A percentile compares a stretch with the other conserved stretches of the same genome.
Conservation (phyloP, 176 grass and related monocot species). For the Triticum timopheevii region DNA sequence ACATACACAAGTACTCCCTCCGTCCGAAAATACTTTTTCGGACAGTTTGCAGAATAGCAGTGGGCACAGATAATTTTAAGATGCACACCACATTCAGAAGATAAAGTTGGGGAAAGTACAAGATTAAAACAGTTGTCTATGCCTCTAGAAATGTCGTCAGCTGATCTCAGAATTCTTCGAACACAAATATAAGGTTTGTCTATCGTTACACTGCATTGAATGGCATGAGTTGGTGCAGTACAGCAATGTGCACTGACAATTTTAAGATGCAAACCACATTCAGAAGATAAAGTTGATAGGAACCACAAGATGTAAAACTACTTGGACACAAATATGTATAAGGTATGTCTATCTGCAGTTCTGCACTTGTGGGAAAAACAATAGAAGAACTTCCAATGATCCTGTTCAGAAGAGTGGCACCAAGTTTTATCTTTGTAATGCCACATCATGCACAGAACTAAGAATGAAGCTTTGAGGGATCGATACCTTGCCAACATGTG, state of each 20-base stretch:
- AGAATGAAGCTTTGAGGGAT: no score
- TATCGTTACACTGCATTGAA: no score
- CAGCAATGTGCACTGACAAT: background rate
- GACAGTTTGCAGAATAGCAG: no score
- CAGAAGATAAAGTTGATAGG: background rate
- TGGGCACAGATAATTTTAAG: background rate
- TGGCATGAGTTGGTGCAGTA: background rate
- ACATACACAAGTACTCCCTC: background rate
- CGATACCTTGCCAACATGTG: conserved; percentile 36
- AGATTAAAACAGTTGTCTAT: background rate
- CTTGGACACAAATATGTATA: background rate
- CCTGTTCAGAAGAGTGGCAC: background rate
- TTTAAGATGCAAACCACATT: background rate
- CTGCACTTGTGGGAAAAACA: no score
- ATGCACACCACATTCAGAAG: background rate
- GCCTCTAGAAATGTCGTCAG: background rate
- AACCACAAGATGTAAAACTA: no score
- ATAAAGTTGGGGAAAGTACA: background rate
- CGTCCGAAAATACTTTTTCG: no score
- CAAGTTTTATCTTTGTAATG: background rate
- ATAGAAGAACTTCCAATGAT: background rate
- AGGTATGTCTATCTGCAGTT: background rate
- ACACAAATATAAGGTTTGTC: background rate
- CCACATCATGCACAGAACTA: background rate
- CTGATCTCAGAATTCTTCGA: background rate